These are phyloP conservation scores for Termitomyces sp. DNA, from an alignment of 768 basidiomycete genomes.

Conservation along the genomic window DNA sequence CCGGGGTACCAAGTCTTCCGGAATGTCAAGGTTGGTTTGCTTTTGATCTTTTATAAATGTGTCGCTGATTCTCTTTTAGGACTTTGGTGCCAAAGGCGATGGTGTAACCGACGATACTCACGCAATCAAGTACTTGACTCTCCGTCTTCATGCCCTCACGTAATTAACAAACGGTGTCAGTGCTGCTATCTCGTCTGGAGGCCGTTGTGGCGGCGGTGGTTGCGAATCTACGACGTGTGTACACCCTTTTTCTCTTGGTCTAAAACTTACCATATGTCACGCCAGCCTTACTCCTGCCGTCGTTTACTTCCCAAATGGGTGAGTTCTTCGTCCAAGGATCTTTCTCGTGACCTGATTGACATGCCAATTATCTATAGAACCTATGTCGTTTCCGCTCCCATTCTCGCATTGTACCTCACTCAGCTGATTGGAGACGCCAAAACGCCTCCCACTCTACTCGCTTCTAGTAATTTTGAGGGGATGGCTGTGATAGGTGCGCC, in stretches of 20 bases:
- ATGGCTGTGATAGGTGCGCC: constrained; percentile 72
- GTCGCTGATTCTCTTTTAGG: constrained; percentile 21
- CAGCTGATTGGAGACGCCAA: constrained; percentile 76
- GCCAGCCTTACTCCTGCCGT: constrained; percentile 65
- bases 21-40: constrained; percentile 56
- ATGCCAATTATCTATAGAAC: constrained; percentile 39
- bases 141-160: constrained; percentile 9
- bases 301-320: constrained; percentile 77
- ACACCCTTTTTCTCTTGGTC: background rate
- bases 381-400: constrained; percentile 66
- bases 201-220: constrained; percentile 58
- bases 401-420: constrained; percentile 75
- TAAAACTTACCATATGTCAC: background rate
- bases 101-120: constrained; percentile 73
- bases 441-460: constrained; percentile 64
- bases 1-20: constrained; percentile 69
- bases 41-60: constrained; percentile 4
- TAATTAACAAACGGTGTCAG: constrained; percentile 32
- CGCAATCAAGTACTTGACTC: constrained; percentile 61
- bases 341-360: background rate
- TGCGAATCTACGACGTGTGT: constrained; percentile 63
- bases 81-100: constrained; percentile 49
- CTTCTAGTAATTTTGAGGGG: constrained; percentile 60
- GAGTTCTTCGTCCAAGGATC: constrained; percentile 15
- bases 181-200: constrained; percentile 60